Base-by-base conservation (phyloP, 192 early-diverging fungal species). In the Backusella psychrophila region DNA sequence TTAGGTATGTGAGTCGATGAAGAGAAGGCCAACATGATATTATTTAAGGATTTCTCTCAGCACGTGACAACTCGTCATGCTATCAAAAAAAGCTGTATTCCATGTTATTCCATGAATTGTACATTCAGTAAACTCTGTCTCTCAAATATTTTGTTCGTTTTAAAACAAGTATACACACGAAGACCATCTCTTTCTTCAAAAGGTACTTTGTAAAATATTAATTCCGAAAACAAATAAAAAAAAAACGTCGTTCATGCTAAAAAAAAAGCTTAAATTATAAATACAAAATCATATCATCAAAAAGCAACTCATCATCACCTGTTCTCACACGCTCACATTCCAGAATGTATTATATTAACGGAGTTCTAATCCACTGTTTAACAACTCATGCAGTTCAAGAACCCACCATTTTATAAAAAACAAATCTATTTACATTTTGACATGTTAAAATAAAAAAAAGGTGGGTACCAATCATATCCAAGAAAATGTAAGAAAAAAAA, bases 291-390 rank as follows among this genome's bases (percentile, higher is more conserved):
- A 44, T 44, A 44, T 44, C 42, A 44, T 44, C 21, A 63, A 12
- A 63, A 29, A 63, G 11, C 21, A n/a, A 56, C 19, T 8, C 53
- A 63, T 29, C 56, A 63, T 63, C 56, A 63, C 23, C 56, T 63
- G 56, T 63, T 63, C 56, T 63, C 56, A 63, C 56, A 63, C 56
- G 56, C 56, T 63, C 26, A 56, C 53, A 63, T 63, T 63, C 56
- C 56, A 63, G 56, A 63, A 63, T 56, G 53, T n/a, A 56, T 53
- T 1, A 56, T 56, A n/a, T n/a, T 23, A 21, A 63, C 56, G 56
- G 56, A 63, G 56, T 63, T 63, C 23, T 29, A 63, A 63, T 29
- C 9, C 56, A 29, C 56, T 14, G 56, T 63, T 63, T 29, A 63
- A 63, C 56, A 23, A 63, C 56, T 26, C 56, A 63, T 63, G 56